Evolutionary conservation across 1,284 basidiomycete species (phyloP).

Genomic region (Cutaneotrichosporon cavernicola): DNA sequence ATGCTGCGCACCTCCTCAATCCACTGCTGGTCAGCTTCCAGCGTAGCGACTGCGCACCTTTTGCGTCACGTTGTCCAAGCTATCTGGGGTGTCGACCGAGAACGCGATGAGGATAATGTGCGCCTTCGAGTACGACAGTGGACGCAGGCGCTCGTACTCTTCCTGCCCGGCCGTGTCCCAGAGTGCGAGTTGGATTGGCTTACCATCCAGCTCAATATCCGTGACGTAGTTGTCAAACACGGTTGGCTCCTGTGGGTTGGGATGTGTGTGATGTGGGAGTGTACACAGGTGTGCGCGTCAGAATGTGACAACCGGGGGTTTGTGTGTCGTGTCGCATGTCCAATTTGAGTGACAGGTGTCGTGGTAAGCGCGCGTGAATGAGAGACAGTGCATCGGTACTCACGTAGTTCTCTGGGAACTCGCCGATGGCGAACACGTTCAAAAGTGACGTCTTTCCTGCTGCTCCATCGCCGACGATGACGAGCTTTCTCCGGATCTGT

Average conservation of each 20-base stretch:
- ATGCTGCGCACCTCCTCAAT: conserved; percentile 93
- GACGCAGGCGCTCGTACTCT: conserved; percentile 93
- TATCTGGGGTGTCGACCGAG: conserved; percentile 93
- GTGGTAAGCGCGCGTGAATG: conserved; percentile 4
- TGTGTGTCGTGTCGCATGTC: background rate
- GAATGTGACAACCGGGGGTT: background rate
- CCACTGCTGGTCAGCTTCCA: conserved; percentile 65
- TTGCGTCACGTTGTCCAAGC: conserved; percentile 88
- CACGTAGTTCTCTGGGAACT: conserved; percentile 94
- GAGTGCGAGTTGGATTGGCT: conserved; percentile 63
- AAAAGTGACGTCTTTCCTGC: conserved; percentile 59
- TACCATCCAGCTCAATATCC: conserved; percentile 94
- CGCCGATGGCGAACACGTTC: conserved; percentile 77
- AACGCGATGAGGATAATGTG: conserved; percentile 98
- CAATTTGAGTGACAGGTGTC: background rate
- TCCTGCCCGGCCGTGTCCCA: conserved; percentile 90
- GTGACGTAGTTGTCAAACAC: conserved; percentile 99
- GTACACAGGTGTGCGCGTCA: background rate
- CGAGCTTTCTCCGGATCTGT: conserved; percentile 49
- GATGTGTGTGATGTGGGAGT: background rate
- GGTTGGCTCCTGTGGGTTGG: conserved; percentile 57
- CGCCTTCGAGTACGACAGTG: conserved; percentile 95
- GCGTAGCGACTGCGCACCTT: conserved; percentile 61
- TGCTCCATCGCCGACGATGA: conserved; percentile 86
- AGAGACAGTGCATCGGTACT: conserved; percentile 28